Evolutionary conservation across 164 flowering plant genomes (phyloP), one percentile per base, ranked within the genome.

Genomic region (Berberis thunbergii): DNA sequence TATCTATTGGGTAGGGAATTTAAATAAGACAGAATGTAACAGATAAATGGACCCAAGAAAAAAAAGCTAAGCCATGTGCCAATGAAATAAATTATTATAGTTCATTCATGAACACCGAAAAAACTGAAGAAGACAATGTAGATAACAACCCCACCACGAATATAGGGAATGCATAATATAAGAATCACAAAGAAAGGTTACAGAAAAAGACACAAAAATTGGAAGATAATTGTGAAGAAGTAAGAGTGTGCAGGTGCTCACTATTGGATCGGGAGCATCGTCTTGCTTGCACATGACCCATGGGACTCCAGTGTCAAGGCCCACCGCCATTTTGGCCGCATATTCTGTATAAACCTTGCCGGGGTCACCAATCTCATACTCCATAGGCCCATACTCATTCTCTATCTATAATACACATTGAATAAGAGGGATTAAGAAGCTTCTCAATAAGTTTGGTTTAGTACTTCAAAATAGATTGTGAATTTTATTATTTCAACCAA

Each of bases 211-310:
- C 49, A 46, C 6, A 8, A 46, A 4, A 4, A 46, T 4, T 4
- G 49, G 8, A 8, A 46, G 49, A 8, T 8, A 46, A 46, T 46
- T 46, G 49, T 4, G 6, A 46, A 46, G 26, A 26, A 4, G 4
- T 46, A 46, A 46, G 49, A 46, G 8, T 4, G 49, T 46, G 4
- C 49, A 46, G 49, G 49, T 46, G 8, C 80, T 78, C 78, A 89
- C 96, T 57, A 85, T 64, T 3, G 92, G 92, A 74, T 84, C 96
- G 39, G 98, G 96, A 49, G 91, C 96, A 73, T 86, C 87, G 48
- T 89, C 90, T 80, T 91, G 92, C 69, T 89, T 91, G 82, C 98
- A 91, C 98, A 91, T 91, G 67, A 91, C 67, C 72, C 65, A 66
- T 13, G 72, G 72, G 62, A 69, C 72, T 42, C 68, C 72, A 61